Evolutionary conservation across 257 asterid genomes (phyloP), one percentile per base, ranked within the genome.

Genomic region (Salvia miltiorrhiza): DNA sequence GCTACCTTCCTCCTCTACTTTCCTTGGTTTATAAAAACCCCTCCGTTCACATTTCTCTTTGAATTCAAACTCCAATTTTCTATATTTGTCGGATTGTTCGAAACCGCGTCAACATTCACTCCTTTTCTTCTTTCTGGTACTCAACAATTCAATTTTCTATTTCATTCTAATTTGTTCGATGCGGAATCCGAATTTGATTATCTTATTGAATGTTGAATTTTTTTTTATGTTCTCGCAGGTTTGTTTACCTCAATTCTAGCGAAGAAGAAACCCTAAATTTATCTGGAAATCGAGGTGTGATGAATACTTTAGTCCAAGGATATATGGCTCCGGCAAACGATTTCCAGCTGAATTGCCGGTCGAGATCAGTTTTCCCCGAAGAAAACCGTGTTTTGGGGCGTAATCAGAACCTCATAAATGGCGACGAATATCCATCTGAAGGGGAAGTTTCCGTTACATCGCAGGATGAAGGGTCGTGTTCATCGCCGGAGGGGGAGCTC

Each of bases 301-400:
- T 80, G 85, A 49, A 80, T 75, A 78, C 83, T 70, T 26, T 73
- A 69, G 50, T 72, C 8, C 60, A 72, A 37, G 80, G 70, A 59
- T 82, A 73, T 48, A 16, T 69, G 44, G 60, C 63, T 49, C 45
- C 75, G 2, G 13, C 70, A 2, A 58, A 26, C 20, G 83, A 81
- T 21, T 76, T 65, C 21, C 77, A 81, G 9, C 57, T 61, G 16
- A 71, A 64, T 39, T 60, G 50, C 57, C 65, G 54, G 35, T 41
- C 79, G 1, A 67, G 67, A 26, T 43, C 78, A 26, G 45, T 54
- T 17, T 66, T 65, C 33, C 48, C 71, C 0, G 76, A 77, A 40
- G 74, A 70, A 67, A 70, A 73, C 19, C 74, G 28, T 62, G 67
- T 16, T 37, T 64, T 37, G 24, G 73, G 65, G 5, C 55, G 0